Evolutionary conservation across 1,139 yeast species (phyloP).

Genomic region (Suhomyces bribrorum): DNA sequence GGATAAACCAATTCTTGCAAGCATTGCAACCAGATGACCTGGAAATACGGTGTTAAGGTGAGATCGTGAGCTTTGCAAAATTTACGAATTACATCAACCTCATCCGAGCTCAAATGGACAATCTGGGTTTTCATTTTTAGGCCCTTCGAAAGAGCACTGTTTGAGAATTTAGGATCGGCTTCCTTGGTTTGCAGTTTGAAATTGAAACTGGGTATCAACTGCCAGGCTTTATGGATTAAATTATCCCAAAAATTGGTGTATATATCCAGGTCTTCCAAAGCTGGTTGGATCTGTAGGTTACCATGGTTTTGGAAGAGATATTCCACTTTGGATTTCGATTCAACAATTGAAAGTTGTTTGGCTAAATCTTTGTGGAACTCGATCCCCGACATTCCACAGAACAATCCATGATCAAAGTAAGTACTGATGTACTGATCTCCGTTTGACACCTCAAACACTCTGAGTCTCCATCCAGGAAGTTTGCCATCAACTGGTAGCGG

Average conservation of each 20-base stretch:
- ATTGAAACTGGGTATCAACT: too few species aligned
- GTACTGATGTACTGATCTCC: constrained; percentile 12
- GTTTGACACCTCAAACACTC: constrained; percentile 15
- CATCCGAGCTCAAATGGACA: constrained; percentile 12
- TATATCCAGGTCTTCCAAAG: too few species aligned
- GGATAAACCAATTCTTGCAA: constrained; percentile 9
- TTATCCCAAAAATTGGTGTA: too few species aligned
- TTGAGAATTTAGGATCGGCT: too few species aligned
- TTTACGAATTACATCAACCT: constrained; percentile 5
- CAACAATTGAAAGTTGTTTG: constrained; percentile 10
- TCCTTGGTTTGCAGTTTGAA: too few species aligned
- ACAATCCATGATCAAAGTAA: constrained; percentile 16
- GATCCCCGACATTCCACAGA: constrained; percentile 17
- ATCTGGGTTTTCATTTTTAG: too few species aligned
- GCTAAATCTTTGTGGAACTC: constrained; percentile 17
- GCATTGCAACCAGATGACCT: constrained; percentile 11
- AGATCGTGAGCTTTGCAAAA: constrained; percentile 10
- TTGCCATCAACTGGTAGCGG: constrained; percentile 15
- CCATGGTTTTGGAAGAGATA: too few species aligned
- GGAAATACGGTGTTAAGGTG: constrained; percentile 16
- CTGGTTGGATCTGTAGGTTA: too few species aligned
- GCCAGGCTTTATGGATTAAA: too few species aligned
- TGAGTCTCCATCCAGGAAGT: constrained; percentile 33
- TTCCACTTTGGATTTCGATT: constrained; percentile 3
- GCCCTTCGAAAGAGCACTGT: too few species aligned